Base-by-base conservation (phyloP, 805 yeast species). In the Metschnikowia peoriensis region DNA sequence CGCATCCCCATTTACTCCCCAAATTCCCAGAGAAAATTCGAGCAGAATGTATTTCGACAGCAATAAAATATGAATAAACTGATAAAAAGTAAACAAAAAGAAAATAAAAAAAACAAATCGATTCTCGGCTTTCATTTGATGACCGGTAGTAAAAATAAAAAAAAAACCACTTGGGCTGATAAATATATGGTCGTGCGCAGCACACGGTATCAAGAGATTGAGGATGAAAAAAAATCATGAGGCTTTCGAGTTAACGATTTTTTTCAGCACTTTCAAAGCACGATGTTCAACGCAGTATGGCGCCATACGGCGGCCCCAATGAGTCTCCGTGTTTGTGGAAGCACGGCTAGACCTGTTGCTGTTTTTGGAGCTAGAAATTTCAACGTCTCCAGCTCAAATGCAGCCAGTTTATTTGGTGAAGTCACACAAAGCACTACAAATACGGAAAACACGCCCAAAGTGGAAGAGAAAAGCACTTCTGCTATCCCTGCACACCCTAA, bases 351-450 rank as follows among this genome's bases (percentile, higher is more conserved):
- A 28, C 38, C 15, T 5, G 40, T 4, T 6, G 38, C 43, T 7
- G 42, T 15, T 35, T 35, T 45, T 27, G 6, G 32, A 32, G 43
- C 40, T 28, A 50, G 53, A 50, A 45, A 34, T 28, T 45, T 50
- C 49, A 14, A 22, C 11, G 39, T 35, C 22, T 50, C 53, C 5
- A 16, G 17, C 53, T 2, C 43, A 17, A 42, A 50, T 16, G 12
- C 37, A 29, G 53, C 53, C 50, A 66, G 61, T 49, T 48, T 70
- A 28, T 70, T 71, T 53, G 75, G 74, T 11, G 72, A 70, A 34
- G 60, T 71, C 52, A 70, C 75, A 16, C 59, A 62, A 44, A 51
- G 58, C 37, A 53, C 58, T 16, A 57, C 52, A 28, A 28, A 56
- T 32, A 41, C 38, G 4, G 41, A 45, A 10, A 17, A 17, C 12